A percentile compares a stretch with the other conserved stretches of the same genome.
These are phyloP conservation scores for Jatropha multifida DNA, from an alignment of 441 rosid species.

Conservation along the genomic window DNA sequence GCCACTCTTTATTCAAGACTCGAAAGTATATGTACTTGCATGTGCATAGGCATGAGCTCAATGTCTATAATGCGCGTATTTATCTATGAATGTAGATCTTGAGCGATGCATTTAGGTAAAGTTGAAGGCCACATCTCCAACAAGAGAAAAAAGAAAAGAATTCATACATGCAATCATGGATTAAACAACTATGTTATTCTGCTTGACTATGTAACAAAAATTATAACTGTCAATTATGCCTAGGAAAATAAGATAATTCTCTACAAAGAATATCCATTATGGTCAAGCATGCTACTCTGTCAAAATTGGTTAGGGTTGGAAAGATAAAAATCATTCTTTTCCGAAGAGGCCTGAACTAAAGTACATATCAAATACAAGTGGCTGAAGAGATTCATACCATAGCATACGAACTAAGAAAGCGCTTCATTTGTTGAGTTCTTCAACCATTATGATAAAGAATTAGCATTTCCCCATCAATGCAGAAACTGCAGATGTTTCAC, in stretches of 20 bases:
- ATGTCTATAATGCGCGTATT: no score
- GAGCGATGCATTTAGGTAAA: no score
- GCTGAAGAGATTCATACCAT: constrained; percentile 17
- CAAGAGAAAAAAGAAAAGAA: neutral
- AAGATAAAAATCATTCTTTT: neutral
- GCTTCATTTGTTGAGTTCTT: constrained; percentile 4
- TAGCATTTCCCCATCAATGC: constrained; percentile 7
- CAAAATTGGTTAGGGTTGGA: constrained; percentile 29
- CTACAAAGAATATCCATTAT: constrained; percentile 2
- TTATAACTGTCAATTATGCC: constrained; percentile 20
- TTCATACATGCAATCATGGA: constrained; percentile 2
- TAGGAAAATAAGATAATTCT: neutral
- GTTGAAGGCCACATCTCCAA: neutral
- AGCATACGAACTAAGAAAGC: constrained; percentile 2
- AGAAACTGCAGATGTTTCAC: constrained; percentile 14
- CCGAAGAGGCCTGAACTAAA: constrained; percentile 7
- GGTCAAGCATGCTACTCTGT: constrained; percentile 21
- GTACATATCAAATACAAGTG: neutral
- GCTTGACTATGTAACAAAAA: constrained; percentile 19
- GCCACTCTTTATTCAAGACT: no score
- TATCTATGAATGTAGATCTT: no score
- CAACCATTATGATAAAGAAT: neutral
- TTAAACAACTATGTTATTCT: constrained; percentile 3
- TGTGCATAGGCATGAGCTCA: no score
- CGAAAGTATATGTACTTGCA: no score